Evolutionary conservation across 305 asterid genomes (phyloP).

Genomic region (Solanum chacoense): DNA sequence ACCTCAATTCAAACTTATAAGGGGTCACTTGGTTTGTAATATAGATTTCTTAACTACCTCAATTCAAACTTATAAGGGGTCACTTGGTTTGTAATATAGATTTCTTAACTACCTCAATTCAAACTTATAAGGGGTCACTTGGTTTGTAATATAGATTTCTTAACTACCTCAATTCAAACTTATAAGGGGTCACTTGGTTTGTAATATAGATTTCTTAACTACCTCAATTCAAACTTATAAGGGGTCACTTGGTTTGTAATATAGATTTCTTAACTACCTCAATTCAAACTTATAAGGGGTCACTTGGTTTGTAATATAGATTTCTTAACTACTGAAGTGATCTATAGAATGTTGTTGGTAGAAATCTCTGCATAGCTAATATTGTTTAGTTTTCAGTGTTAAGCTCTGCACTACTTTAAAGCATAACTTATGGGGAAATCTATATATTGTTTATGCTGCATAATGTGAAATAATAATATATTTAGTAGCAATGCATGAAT

Average conservation of each 20-base stretch:
- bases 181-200: too few species aligned
- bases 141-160: too few species aligned
- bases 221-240: too few species aligned
- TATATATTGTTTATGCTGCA: not conserved
- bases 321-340: not conserved
- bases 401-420: not conserved
- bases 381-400: not conserved
- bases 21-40: not conserved
- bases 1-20: not conserved
- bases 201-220: too few species aligned
- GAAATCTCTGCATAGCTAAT: not conserved
- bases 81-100: too few species aligned
- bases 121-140: too few species aligned
- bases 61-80: too few species aligned
- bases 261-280: too few species aligned
- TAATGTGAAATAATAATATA: not conserved
- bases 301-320: not conserved
- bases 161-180: too few species aligned
- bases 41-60: not conserved
- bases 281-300: not conserved
- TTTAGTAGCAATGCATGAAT: not conserved
- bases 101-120: too few species aligned
- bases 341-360: not conserved
- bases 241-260: too few species aligned
- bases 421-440: not conserved